Base-by-base conservation (phyloP, 2,329 filamentous ascomycete species). In the Paraphoma chrysanthemicola region DNA sequence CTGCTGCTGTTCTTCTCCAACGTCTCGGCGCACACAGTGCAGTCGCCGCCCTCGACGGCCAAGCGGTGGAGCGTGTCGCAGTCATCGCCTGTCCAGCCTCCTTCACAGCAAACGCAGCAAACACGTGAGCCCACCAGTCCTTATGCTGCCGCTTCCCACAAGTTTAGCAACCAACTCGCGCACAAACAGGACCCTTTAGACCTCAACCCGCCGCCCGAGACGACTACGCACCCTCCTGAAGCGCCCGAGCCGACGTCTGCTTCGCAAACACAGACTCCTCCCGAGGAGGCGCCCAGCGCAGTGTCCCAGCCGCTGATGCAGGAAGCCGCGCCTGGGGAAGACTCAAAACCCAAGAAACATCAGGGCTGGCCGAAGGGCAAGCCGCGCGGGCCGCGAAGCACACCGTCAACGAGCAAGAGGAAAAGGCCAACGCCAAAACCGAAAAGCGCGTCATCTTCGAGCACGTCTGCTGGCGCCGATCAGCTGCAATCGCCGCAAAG, bases 281-380 rank as follows among this genome's bases (percentile, higher is more conserved):
- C 77, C 4, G 77, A 78, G 48, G 77, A 79, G 39, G 49, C 53
- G 16, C 53, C 54, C 28, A 50, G 44, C 46, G 23, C 59, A 9
- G 46, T 55, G 23, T 48, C 58, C 46, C 63, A 59, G 36, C 57
- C 63, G 38, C 55, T 36, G 3, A 52, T 57, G 36, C 60, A 66
- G 28, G 60, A 63, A 33, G 44, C 38, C 30, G 53, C 33, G 31
- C 48, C 54, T 10, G 11, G 52, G 48, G 59, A 77, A 59, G 65
- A 69, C n/a, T 59, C 67, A 41, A 77, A 74, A 56, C 58, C 68
- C 2, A 78, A 75, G 53, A 72, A 71, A 53, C 68, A 73, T 53
- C 74, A 79, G 56, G 78, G 78, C 11, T 79, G 76, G 77, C 78
- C 79, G 11, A 82, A 81, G 63, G 79, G 78, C 36, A 82, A 81